Base-by-base conservation (phyloP, 345 rosid genomes). In the Rhizophora mangle region DNA sequence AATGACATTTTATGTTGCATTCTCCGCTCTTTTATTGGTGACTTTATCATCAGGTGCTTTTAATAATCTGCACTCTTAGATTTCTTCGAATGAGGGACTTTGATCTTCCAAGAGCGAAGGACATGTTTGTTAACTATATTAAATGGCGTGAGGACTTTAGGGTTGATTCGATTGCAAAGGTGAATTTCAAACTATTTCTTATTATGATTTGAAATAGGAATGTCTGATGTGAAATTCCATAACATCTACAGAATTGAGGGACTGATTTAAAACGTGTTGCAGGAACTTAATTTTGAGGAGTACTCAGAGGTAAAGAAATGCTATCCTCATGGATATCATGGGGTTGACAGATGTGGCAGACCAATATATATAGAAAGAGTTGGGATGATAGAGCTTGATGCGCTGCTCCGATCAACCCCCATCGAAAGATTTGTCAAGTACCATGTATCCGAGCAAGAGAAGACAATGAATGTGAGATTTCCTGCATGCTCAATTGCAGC, bases 271-370 rank as follows among this genome's bases (percentile, higher is more conserved):
- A 64, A 43, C 19, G n/a, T 69, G 5, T 20, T 79, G 61, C 82
- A 80, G 90, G 90, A 85, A 62, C 85, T 86, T 55, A 79, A 78
- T 65, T 82, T 68, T 34, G 78, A 79, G 46, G 90, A 88, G 69
- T 52, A 61, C 43, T 60, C 68, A 13, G 88, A 76, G 62, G 85
- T 88, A 34, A 85, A 85, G 77, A 85, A 82, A 73, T 74, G 69
- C 60, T 84, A 88, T 64, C 93, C 89, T 57, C 89, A 82, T 63
- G 93, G 93, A 63, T 88, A 64, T 73, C 93, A 86, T 54, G 86
- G 87, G 9, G 84, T 86, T 1, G 93, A 88, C 76, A 83, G 75
- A 76, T 49, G 9, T 69, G 93, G 89, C 55, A 82, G 93, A 70
- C 87, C 87, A 0, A 10, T 88, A 63, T 86, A 88, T 59, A 80